Base-by-base conservation (phyloP, 495 filamentous ascomycete genomes). In the Penicillium cosmopolitanum region DNA sequence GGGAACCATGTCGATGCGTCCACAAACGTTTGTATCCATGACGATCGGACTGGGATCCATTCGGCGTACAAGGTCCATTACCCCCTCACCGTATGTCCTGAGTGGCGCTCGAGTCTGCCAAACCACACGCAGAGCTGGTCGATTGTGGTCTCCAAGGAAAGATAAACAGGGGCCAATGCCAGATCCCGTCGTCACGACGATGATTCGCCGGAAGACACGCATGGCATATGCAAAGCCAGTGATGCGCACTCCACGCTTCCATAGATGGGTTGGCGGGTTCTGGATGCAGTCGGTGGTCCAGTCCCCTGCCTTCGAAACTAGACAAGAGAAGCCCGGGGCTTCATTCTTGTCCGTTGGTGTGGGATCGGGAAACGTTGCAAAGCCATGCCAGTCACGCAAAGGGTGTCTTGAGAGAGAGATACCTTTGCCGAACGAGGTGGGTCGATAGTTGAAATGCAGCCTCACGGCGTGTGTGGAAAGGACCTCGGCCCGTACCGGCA, bases 301-400 rank as follows among this genome's bases (percentile, higher is more conserved):
- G 79, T 94, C 90, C n/a, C 91, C 91, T 1, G 90, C 91, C 66
- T 89, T 87, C 58, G 89, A 91, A 47, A 94, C 76, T 44, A 95
- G 75, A 53, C 89, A 76, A 16, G 86, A 91, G 71, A 89, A 92
- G 50, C 55, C 79, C 60, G 54, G 67, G 56, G 19, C 13, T 68
- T 7, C 63, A 57, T 1, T 51, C 5, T 47, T n/a, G 9, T 56
- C 62, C 9, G 36, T 34, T 3, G 65, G 55, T 1, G 21, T 64
- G 6, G 69, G 73, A 55, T 80, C 74, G 5, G 75, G 85, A 65
- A 95, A 90, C 21, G 87, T 88, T 18, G 90, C 91, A 62, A 96
- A 96, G 8, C 87, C 82, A 73, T 96, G 91, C 82, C 88, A 92
- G 77, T 96, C 91, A 12, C 77, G 82, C 53, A 95, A 73, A 0